Percentiles rank a stretch among this genome's conserved stretches.
phyloP scores from a whole-genome alignment of 2,329 filamentous ascomycete genomes.

The Aurifilum marmelostoma region DNA sequence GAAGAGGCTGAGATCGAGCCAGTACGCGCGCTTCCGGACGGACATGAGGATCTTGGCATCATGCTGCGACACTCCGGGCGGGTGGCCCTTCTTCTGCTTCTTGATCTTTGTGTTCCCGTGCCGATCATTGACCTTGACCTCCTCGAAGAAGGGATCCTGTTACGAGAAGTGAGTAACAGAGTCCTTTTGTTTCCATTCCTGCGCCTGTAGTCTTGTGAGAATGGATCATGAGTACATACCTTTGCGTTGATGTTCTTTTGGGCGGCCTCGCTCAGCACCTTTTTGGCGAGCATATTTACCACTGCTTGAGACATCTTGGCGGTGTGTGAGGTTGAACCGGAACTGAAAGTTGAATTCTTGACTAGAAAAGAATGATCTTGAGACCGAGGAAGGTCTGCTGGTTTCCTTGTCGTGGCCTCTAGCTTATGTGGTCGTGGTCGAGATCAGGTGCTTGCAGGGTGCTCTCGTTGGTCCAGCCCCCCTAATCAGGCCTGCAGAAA shows the following conservation, averaged over 20 bases:
- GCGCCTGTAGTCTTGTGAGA: too few relatives aligned
- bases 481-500: not conserved
- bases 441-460: not conserved
- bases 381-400: not conserved
- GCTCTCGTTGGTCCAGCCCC: not conserved
- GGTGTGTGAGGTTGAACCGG: not conserved
- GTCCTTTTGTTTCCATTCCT: not conserved
- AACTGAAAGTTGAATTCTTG: not conserved
- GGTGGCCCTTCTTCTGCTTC: conserved; percentile 83
- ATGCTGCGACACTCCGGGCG: conserved; percentile 78
- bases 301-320: conserved; percentile 39
- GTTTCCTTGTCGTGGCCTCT: not conserved
- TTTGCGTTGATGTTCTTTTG: conserved; percentile 19
- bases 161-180: not conserved
- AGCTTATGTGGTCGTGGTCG: not conserved
- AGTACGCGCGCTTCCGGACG: conserved; percentile 83
- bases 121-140: conserved; percentile 13
- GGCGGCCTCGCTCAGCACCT: conserved; percentile 21
- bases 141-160: conserved; percentile 24
- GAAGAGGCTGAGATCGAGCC: conserved; percentile 83
- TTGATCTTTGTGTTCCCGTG: conserved; percentile 61
- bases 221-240: not conserved
- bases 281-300: conserved; percentile 24
- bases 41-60: conserved; percentile 83
- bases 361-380: not conserved